Conservation (phyloP, 2,329 filamentous ascomycete species). For the Aureobasidium namibiae region DNA sequence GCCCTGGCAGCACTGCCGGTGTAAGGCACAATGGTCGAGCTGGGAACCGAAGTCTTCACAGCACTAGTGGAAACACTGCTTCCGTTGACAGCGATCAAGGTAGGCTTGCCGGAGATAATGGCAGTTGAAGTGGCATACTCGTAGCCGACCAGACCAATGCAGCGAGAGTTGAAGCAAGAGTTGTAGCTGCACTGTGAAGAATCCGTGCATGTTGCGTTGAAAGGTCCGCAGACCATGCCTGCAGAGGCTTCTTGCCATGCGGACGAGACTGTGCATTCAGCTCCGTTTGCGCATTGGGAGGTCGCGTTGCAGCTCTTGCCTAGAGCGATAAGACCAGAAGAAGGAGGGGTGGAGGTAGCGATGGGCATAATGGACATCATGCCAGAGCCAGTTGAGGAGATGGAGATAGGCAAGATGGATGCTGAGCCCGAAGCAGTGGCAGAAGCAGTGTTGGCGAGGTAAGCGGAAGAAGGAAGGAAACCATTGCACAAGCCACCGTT, state of each 20-base stretch:
- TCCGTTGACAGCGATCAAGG: not conserved
- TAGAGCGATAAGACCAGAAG: slow-evolving; percentile 14
- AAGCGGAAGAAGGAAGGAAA: slow-evolving; percentile 14
- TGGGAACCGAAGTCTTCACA: not conserved
- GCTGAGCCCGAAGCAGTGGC: slow-evolving; percentile 12
- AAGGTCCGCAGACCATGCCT: slow-evolving; percentile 17
- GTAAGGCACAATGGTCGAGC: not conserved
- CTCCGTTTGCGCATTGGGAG: slow-evolving; percentile 16
- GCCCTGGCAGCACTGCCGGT: slow-evolving; percentile 1
- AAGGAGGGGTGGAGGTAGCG: slow-evolving; percentile 10
- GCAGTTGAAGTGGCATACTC: not conserved
- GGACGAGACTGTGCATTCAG: slow-evolving; percentile 17
- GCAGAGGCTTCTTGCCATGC: slow-evolving; percentile 10
- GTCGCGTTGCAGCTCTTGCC: slow-evolving; percentile 17
- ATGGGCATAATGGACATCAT: not conserved
- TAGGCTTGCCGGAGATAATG: not conserved
- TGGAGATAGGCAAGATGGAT: not conserved
- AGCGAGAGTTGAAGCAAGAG: slow-evolving; percentile 20
- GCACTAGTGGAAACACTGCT: not conserved
- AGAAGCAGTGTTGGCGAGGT: not conserved
- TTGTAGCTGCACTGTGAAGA: slow-evolving; percentile 21
- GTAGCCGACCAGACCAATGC: slow-evolving; percentile 17
- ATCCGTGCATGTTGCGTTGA: slow-evolving; percentile 18
- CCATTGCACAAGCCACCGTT: slow-evolving; percentile 21
- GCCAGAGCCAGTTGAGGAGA: slow-evolving; percentile 10